Base-by-base conservation (phyloP, 805 yeast genomes). In the Ogataea angusta region DNA sequence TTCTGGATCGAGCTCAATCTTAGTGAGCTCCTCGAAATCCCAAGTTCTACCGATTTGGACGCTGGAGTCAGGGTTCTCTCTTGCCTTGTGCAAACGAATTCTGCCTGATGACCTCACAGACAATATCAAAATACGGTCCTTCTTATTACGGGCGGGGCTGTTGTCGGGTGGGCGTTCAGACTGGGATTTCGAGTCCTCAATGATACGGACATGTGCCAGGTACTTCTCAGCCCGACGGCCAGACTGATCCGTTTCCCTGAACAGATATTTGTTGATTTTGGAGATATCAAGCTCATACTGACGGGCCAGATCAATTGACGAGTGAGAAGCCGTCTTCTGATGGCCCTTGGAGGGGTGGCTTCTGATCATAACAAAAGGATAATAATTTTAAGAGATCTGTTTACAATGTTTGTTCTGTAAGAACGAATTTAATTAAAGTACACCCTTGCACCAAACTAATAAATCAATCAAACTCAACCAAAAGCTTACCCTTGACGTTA, bases 11-110 rank as follows among this genome's bases (percentile, higher is more conserved):
- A 75, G 69, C 23, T 80, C 78, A 2, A 90, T 60, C 30, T 63
- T 60, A 3, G 69, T 60, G 48, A 91, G 66, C 51, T 86, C 95
- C 45, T 76, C 85, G 53, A 91, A 66, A 47, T 78, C 80, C 98
- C 98, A 90, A 3, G 95, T 84, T 54, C 96, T 75, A 23, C 98
- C 98, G 37, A 90, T 86, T 63, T 90, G 97, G 53, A 85, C 78
- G 1, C 80, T 61, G 1, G 85, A 82, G 51, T 85, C 85, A 8
- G 75, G 68, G 51, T 84, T 83, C 58, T 78, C 88, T 53, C 95
- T 80, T 2, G 95, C 96, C 62, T 91, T 90, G 59, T 89, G 96
- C 10, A 90, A 53, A 42, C 80, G 71, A 23, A 85, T 81, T 18
- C 83, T 65, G 0, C 91, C 91, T 6, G 81, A 72, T 34, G 74